phyloP scores from a whole-genome alignment of 176 grass and related monocot genomes.

The Hsuehochloa calcarea region DNA sequence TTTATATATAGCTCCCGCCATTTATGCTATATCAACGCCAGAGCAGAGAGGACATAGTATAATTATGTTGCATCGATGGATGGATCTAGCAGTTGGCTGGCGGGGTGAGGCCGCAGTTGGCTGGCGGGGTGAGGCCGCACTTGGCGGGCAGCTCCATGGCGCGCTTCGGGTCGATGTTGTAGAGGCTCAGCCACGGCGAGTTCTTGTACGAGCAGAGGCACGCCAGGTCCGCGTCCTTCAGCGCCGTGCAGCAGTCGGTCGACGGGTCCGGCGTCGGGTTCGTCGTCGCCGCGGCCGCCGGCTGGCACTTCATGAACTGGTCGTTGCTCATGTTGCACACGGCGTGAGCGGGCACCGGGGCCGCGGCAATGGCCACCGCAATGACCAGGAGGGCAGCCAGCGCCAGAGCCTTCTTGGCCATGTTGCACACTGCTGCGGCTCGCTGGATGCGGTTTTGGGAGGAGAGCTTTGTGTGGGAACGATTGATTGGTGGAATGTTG shows the following conservation, averaged over 20 bases:
- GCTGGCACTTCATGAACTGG: slow-evolving; percentile 51
- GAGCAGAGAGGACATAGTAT: background rate
- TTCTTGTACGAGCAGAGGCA: slow-evolving; percentile 68
- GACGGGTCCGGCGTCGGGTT: slow-evolving; percentile 10
- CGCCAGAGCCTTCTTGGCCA: background rate
- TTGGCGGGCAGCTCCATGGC: slow-evolving; percentile 52
- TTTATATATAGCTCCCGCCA: background rate
- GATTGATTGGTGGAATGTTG: background rate
- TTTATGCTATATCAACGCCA: background rate
- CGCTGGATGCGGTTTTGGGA: background rate
- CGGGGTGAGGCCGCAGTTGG: background rate
- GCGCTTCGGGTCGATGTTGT: slow-evolving; percentile 60
- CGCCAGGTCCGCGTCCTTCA: slow-evolving; percentile 40
- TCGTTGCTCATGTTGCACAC: slow-evolving; percentile 58
- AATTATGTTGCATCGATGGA: background rate
- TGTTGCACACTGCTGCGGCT: background rate
- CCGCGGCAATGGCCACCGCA: background rate
- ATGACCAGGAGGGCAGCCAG: background rate
- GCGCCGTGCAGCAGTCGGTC: slow-evolving; percentile 40
- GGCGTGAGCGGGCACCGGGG: background rate
- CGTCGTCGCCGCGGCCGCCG: slow-evolving; percentile 49
- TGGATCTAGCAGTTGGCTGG: slow-evolving; percentile 36
- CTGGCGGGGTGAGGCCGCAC: background rate
- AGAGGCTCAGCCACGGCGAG: slow-evolving; percentile 46
- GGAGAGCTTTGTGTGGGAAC: background rate